Conservation (phyloP, 352 stramenopile genomes). For the Phytophthora sp. region DNA sequence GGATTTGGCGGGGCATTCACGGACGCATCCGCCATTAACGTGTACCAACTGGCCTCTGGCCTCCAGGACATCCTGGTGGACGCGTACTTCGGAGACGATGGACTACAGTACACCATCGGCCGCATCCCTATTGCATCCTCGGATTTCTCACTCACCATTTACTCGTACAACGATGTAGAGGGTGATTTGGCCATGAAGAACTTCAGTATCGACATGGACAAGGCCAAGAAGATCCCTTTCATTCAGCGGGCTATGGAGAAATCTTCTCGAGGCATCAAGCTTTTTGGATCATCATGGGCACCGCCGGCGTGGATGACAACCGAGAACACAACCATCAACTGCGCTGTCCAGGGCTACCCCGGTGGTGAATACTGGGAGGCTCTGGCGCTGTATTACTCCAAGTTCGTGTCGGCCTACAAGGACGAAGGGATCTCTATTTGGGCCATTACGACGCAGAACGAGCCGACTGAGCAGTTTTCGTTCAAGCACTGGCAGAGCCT, state of each 20-base stretch:
- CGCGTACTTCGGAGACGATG: constrained; percentile 80
- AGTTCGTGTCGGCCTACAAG: constrained; percentile 80
- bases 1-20: constrained; percentile 92
- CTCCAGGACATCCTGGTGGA: constrained; percentile 78
- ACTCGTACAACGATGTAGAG: constrained; percentile 87
- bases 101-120: constrained; percentile 84
- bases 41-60: constrained; percentile 60
- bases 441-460: constrained; percentile 82
- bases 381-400: constrained; percentile 81
- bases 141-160: constrained; percentile 88
- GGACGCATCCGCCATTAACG: constrained; percentile 82
- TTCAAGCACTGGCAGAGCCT: constrained; percentile 60
- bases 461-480: constrained; percentile 54
- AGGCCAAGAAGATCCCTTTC: constrained; percentile 75
- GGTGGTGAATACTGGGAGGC: constrained; percentile 56
- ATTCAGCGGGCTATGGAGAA: constrained; percentile 62
- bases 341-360: constrained; percentile 47
- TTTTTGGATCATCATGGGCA: constrained; percentile 83
- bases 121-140: constrained; percentile 86
- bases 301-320: constrained; percentile 84
- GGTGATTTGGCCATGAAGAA: constrained; percentile 81
- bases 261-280: constrained; percentile 51
- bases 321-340: constrained; percentile 56
- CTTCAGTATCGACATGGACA: constrained; percentile 89
- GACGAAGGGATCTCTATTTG: constrained; percentile 61